Base-by-base conservation (phyloP, 768 basidiomycete genomes). In the Hygrocybe coccinea region DNA sequence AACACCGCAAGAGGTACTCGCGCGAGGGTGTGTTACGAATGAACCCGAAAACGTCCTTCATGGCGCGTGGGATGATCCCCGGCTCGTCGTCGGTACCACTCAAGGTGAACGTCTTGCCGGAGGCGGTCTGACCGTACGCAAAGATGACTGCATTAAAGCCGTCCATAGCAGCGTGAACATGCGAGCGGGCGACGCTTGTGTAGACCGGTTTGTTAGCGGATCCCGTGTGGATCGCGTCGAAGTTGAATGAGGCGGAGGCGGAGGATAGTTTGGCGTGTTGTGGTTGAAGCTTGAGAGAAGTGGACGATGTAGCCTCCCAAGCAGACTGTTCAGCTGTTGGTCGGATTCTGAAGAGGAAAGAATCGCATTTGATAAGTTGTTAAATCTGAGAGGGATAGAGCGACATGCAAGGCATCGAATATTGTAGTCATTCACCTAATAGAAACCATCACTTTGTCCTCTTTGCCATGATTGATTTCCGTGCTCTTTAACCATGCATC, bases 71-170 rank as follows among this genome's bases (percentile, higher is more conserved):
- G 56, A 97, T 97, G 55, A 99, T 94, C 49, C 95, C 95, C 0
- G 95, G 95, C 59, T 97, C 87, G 4, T 82, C 77, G 11, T 92
- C 80, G 61, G 80, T 82, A 24, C 91, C 90, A n/a, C 79, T 80
- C 70, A 93, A 64, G 17, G 80, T 80, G 58, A 74, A 76, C 0
- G 76, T 77, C 65, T 76, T 76, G 11, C 79, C 95, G 73, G 77
- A 86, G 70, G 65, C 84, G 58, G 97, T 98, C 68, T 98, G 95
- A 7, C 89, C 89, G 52, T 91, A 89, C 0, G 97, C 95, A 63
- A 99, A 99, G 39, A 97, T 82, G 59, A 98, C 91, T 7, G 94
- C 83, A 69, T 98, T 97, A 77, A 84, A 98, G 15, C 97, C 97
- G 50, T 92, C 91, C 93, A 98, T 97, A 9, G 95, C 92, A 3